A percentile compares a stretch with the other conserved stretches of the same genome.
Conservation (phyloP, 2,329 filamentous ascomycete species). For the Fusarium sp. region DNA sequence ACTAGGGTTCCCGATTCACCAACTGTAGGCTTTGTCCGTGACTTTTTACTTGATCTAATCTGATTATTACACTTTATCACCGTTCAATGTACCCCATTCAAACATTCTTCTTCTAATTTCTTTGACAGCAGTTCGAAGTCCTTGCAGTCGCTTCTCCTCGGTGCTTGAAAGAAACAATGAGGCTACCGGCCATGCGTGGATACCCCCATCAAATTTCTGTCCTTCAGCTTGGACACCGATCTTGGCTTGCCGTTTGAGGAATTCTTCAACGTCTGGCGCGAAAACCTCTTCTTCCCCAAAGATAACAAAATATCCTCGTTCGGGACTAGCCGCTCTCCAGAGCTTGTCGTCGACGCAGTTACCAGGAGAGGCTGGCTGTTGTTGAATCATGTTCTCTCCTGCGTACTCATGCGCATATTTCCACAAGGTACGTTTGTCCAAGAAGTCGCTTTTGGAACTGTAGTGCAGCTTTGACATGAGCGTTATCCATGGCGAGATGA, state of each 20-base stretch:
- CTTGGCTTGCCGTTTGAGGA: constrained; percentile 66
- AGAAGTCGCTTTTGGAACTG: constrained; percentile 79
- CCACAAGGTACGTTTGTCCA: constrained; percentile 74
- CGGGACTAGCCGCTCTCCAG: constrained; percentile 75
- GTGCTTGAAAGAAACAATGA: constrained; percentile 65
- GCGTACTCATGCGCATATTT: constrained; percentile 76
- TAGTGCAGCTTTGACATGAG: constrained; percentile 75
- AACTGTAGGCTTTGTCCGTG: constrained; percentile 46
- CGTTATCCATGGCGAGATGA: constrained; percentile 86
- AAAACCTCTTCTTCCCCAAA: constrained; percentile 85
- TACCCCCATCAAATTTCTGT: constrained; percentile 71
- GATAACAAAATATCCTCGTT: constrained; percentile 73
- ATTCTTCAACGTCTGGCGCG: constrained; percentile 72
- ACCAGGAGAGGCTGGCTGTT: constrained; percentile 70
- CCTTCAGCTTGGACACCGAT: constrained; percentile 65
- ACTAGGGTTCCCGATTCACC: constrained; percentile 59
- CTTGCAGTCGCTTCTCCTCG: constrained; percentile 62
- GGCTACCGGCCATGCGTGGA: constrained; percentile 87
- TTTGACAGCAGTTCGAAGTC: constrained; percentile 57
- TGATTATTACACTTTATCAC: constrained; percentile 55
- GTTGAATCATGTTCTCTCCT: constrained; percentile 55
- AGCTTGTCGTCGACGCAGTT: constrained; percentile 71
- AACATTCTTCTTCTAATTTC: constrained; percentile 52
- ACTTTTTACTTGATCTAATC: constrained; percentile 73
- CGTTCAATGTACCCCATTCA: constrained; percentile 29